Conservation (phyloP, 2,329 filamentous ascomycete genomes). For the Aspergillus aculeatinus region DNA sequence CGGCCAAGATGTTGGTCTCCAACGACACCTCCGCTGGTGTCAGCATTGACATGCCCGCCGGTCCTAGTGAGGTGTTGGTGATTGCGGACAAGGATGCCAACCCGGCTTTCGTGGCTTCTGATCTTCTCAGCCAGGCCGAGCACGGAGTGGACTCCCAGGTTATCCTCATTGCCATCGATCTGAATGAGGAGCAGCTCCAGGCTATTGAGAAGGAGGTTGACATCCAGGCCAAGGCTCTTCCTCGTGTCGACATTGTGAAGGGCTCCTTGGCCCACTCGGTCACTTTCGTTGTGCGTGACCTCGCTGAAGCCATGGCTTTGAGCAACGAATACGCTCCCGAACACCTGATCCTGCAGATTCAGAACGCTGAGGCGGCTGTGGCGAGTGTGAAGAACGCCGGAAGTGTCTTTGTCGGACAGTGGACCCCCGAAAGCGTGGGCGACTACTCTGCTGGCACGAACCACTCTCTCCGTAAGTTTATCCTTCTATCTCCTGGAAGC, state of each 20-base stretch:
- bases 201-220: conserved; percentile 93
- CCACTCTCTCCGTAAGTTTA: conserved; percentile 84
- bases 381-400: conserved; percentile 87
- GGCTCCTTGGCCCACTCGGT: conserved; percentile 89
- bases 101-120: conserved; percentile 91
- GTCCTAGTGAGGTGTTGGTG: conserved; percentile 94
- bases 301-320: conserved; percentile 72
- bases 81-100: conserved; percentile 85
- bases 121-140: conserved; percentile 92
- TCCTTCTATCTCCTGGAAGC: not conserved
- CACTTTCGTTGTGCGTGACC: conserved; percentile 71
- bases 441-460: conserved; percentile 98
- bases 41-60: conserved; percentile 97
- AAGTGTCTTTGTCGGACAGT: conserved; percentile 91
- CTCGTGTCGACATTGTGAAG: conserved; percentile 87
- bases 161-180: conserved; percentile 79
- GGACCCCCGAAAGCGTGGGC: conserved; percentile 96
- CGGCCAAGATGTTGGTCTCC: conserved; percentile 96
- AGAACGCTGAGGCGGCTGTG: conserved; percentile 71
- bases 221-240: conserved; percentile 79
- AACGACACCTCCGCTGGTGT: conserved; percentile 96
- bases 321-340: conserved; percentile 96
- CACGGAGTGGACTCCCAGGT: conserved; percentile 97
- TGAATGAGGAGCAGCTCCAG: conserved; percentile 68
- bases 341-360: conserved; percentile 88